Evolutionary conservation across 2,329 filamentous ascomycete genomes (phyloP), one percentile per base, ranked within the genome.

Genomic region (Colletotrichum sp.): DNA sequence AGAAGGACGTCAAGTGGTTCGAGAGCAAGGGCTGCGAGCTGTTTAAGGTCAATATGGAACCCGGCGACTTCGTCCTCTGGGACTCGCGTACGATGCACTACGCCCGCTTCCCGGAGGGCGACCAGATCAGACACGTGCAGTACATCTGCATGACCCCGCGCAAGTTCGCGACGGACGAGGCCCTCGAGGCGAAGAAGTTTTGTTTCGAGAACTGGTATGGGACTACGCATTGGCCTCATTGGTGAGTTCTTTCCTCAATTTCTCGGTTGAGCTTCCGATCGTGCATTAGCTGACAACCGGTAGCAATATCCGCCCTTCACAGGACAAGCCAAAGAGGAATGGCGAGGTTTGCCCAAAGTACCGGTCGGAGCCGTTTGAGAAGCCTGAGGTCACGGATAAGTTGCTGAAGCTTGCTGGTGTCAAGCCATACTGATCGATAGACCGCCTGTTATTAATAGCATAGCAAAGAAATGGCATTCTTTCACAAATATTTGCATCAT

Each of bases 141-240:
- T 86, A 86, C 75, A 81, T 80, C n/a, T 84, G 82, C 78, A 82
- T 84, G 79, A 84, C 84, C 2, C 84, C 85, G 1, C 66, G 76
- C 2, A 79, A 79, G 52, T 84, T 86, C 55, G 85, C 85, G 2
- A 82, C 79, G 5, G 52, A 70, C 18, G 82, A 83, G 32, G 77
- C 78, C 6, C 73, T 84, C 3, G 73, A 70, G 32, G 64, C 55
- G 13, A 76, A 76, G 66, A 67, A 70, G 30, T 62, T 62, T 15
- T 78, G 80, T 22, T 84, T 84, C 62, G 61, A 80, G 52, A 72
- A 67, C 2, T 82, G 64, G 25, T 75, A 76, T 6, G 79, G 76
- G 1, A 83, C 81, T 3, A 83, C 82, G 5, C 80, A 83, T 66
- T 83, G 81, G 82, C 81, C 82, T 16, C 80, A 83, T 62, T 79